Evolutionary conservation across 78 protist species (phyloP).

Genomic region (Trichosphaerium sp.): DNA sequence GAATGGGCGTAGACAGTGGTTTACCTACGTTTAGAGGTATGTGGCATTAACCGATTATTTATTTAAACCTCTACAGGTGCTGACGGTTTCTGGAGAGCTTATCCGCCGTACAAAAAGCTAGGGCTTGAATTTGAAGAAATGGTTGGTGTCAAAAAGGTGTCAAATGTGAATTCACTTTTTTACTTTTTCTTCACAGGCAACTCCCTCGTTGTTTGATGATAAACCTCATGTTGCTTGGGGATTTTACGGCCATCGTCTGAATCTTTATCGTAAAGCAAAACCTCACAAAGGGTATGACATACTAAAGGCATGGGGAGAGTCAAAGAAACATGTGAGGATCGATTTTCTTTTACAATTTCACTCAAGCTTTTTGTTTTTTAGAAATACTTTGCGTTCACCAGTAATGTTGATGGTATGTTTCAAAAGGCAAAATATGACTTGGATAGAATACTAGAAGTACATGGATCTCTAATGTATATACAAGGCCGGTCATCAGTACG

Average conservation of each 20-base stretch:
- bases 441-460: background rate
- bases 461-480: background rate
- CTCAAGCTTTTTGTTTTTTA: too few relatives aligned
- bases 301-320: background rate
- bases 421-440: slow-evolving; percentile 14
- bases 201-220: slow-evolving; percentile 14
- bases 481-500: background rate
- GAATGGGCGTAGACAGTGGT: slow-evolving; percentile 19
- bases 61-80: slow-evolving; percentile 3
- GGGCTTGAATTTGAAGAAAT: background rate
- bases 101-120: background rate
- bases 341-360: too few relatives aligned
- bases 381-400: background rate
- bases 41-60: background rate
- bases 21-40: background rate
- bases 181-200: background rate
- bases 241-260: slow-evolving; percentile 10
- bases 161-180: background rate
- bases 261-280: background rate
- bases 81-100: slow-evolving; percentile 19
- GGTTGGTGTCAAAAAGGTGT: background rate
- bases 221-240: slow-evolving; percentile 5
- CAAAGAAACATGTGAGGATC: too few relatives aligned
- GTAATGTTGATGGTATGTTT: slow-evolving; percentile 19
- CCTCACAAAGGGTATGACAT: slow-evolving; percentile 6